Percentiles rank a stretch among this genome's conserved stretches.
Evolutionary conservation across 192 early-diverging fungal genomes (phyloP).

Genomic region (Coemansia sp.): DNA sequence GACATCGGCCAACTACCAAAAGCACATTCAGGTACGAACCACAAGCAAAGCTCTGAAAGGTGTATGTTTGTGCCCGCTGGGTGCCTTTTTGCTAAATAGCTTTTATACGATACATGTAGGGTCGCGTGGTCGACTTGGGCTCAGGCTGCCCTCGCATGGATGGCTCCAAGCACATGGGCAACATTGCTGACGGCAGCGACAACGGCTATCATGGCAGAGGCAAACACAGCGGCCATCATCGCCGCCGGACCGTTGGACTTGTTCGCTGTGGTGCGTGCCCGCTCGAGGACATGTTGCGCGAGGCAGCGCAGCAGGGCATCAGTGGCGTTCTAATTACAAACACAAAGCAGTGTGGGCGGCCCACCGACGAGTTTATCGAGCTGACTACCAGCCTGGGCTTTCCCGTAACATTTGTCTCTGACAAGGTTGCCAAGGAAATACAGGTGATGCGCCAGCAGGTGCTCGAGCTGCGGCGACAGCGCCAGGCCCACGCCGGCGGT

Average conservation of each 20-base stretch:
- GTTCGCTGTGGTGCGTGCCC: conserved; percentile 42
- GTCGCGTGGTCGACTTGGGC: conserved; percentile 29
- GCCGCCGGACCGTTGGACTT: conserved; percentile 23
- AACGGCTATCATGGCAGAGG: background rate
- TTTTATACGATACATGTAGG: conserved; percentile 15
- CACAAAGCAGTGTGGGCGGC: conserved; percentile 36
- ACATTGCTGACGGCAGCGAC: background rate
- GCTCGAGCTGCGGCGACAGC: conserved; percentile 1
- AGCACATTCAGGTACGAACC: conserved; percentile 30
- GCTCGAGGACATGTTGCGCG: conserved; percentile 23
- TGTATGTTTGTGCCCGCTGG: background rate
- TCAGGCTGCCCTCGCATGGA: conserved; percentile 7
- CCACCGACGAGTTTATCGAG: conserved; percentile 35
- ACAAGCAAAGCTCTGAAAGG: background rate
- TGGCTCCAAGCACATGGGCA: background rate
- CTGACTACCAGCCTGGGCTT: conserved; percentile 21
- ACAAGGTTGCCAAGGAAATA: conserved; percentile 20
- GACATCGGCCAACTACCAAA: conserved; percentile 22
- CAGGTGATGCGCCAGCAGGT: conserved; percentile 23
- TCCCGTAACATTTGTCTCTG: conserved; percentile 40
- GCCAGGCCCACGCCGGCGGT: background rate
- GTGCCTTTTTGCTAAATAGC: background rate
- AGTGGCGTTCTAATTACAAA: conserved; percentile 38
- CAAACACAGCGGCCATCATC: background rate
- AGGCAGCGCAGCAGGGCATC: conserved; percentile 22